A percentile compares a stretch with the other conserved stretches of the same genome.
Conservation (phyloP, 176 grass and related monocot species). For the Hsuehochloa calcarea region DNA sequence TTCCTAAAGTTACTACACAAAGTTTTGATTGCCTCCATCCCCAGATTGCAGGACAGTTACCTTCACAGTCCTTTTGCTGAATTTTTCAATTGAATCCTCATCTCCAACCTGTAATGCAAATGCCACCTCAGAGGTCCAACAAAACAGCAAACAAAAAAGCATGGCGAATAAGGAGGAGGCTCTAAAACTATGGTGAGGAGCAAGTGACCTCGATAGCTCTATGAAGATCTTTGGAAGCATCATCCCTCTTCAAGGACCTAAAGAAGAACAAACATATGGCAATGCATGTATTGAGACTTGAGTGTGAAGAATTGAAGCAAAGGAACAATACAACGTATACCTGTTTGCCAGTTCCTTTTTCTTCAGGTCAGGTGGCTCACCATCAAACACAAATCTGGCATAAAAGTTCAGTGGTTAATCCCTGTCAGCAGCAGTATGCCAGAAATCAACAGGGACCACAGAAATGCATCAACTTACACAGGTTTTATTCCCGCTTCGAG, state of each 20-base stretch:
- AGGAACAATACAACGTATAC: slow-evolving; percentile 25
- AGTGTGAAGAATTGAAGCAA: slow-evolving; percentile 20
- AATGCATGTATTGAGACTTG: not conserved
- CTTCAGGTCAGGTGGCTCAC: slow-evolving; percentile 85
- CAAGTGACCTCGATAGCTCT: slow-evolving; percentile 71
- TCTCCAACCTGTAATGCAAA: slow-evolving; percentile 68
- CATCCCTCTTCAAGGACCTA: slow-evolving; percentile 75
- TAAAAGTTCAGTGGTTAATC: slow-evolving; percentile 16
- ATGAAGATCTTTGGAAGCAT: slow-evolving; percentile 62
- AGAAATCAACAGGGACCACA: slow-evolving; percentile 20
- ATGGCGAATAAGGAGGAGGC: not conserved
- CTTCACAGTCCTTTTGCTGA: slow-evolving; percentile 92
- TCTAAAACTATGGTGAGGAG: slow-evolving; percentile 6
- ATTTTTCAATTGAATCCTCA: slow-evolving; percentile 74
- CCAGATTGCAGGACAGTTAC: slow-evolving; percentile 39
- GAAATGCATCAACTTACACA: slow-evolving; percentile 58
- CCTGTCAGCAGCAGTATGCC: slow-evolving; percentile 12
- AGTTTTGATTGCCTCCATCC: not conserved
- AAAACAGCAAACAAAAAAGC: slow-evolving; percentile 10
- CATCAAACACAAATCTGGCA: slow-evolving; percentile 94
- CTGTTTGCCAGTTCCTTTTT: slow-evolving; percentile 80
- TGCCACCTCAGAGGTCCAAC: slow-evolving; percentile 25
- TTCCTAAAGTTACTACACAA: not conserved
- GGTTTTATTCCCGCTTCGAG: slow-evolving; percentile 92
- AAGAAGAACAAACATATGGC: slow-evolving; percentile 21